Conservation (phyloP, 495 filamentous ascomycete species). For the Thermothielavioides terrestris region DNA sequence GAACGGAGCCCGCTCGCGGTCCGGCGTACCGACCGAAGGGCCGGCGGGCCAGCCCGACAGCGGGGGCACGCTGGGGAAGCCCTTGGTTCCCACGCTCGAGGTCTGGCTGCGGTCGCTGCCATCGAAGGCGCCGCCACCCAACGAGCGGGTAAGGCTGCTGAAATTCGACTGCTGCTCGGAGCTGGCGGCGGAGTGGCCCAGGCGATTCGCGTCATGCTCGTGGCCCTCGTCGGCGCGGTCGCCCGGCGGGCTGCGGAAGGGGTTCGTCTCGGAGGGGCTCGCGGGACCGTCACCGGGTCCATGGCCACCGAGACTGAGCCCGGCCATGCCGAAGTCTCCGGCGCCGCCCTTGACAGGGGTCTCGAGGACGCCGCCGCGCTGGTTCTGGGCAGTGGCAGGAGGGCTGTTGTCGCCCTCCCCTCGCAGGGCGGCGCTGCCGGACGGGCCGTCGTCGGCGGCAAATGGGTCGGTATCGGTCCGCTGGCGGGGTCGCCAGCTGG, state of each 20-base stretch:
- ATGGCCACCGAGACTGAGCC: constrained; percentile 54
- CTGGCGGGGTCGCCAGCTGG: constrained; percentile 42
- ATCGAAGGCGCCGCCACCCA: constrained; percentile 50
- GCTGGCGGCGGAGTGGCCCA: constrained; percentile 27
- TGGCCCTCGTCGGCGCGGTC: constrained; percentile 61
- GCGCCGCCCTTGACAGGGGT: constrained; percentile 52
- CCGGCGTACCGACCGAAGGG: constrained; percentile 63
- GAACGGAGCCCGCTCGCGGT: constrained; percentile 59
- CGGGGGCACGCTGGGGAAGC: constrained; percentile 58
- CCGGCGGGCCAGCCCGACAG: constrained; percentile 59
- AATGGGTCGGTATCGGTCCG: constrained; percentile 82
- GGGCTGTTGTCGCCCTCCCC: constrained; percentile 69
- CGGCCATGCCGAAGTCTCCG: constrained; percentile 73
- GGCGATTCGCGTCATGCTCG: constrained; percentile 52
- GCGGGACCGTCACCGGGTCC: constrained; percentile 44
- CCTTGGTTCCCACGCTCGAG: constrained; percentile 71
- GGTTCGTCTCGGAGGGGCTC: constrained; percentile 94
- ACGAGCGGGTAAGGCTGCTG: constrained; percentile 38
- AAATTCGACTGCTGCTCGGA: constrained; percentile 39
- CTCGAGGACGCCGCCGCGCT: constrained; percentile 38
- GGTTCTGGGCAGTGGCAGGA: constrained; percentile 33
- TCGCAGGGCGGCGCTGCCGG: constrained; percentile 72
- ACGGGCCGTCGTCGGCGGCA: constrained; percentile 51
- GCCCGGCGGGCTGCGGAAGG: constrained; percentile 75
- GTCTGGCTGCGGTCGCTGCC: constrained; percentile 78